Percentiles rank a stretch among this genome's conserved stretches.
These are phyloP conservation scores for Colletotrichum tanaceti DNA, from an alignment of 2,329 filamentous ascomycete genomes.

Conservation along the genomic window DNA sequence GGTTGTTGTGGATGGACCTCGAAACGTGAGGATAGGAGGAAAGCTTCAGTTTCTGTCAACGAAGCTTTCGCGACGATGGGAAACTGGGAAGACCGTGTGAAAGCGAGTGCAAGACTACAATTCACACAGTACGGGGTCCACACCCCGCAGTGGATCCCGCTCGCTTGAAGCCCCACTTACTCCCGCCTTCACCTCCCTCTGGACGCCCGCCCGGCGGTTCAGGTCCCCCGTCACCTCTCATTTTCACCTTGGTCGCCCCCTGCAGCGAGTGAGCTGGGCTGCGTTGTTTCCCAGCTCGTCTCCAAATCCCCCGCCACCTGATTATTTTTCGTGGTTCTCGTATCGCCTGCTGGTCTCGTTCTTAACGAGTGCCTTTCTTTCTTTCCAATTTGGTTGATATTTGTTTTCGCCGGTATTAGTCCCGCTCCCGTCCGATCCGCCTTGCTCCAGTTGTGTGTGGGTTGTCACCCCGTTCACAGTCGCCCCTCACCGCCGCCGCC, in stretches of 20 bases:
- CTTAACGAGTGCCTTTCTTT: background rate
- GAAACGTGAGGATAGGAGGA: background rate
- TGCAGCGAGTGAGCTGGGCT: constrained; percentile 24
- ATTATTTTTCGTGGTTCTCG: constrained; percentile 6
- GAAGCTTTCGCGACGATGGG: background rate
- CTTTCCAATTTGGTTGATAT: background rate
- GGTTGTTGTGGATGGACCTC: background rate
- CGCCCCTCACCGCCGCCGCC: constrained; percentile 26
- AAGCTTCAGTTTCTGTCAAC: background rate
- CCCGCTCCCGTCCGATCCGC: constrained; percentile 6
- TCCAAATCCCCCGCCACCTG: constrained; percentile 33
- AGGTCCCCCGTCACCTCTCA: constrained; percentile 7
- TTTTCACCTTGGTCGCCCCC: background rate
- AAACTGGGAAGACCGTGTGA: constrained; percentile 15
- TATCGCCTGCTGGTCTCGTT: background rate
- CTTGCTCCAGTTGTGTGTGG: background rate
- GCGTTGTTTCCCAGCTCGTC: constrained; percentile 11
- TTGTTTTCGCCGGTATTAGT: background rate
- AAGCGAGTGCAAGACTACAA: background rate
- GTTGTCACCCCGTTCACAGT: background rate
- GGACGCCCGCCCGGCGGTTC: background rate
- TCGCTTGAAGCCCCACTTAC: constrained; percentile 31
- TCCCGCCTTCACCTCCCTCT: constrained; percentile 25
- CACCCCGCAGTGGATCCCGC: constrained; percentile 33
- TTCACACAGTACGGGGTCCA: constrained; percentile 14